Evolutionary conservation across 106 monocot species (phyloP), one percentile per base, ranked within the genome.

Genomic region (Vanilla planifolia): DNA sequence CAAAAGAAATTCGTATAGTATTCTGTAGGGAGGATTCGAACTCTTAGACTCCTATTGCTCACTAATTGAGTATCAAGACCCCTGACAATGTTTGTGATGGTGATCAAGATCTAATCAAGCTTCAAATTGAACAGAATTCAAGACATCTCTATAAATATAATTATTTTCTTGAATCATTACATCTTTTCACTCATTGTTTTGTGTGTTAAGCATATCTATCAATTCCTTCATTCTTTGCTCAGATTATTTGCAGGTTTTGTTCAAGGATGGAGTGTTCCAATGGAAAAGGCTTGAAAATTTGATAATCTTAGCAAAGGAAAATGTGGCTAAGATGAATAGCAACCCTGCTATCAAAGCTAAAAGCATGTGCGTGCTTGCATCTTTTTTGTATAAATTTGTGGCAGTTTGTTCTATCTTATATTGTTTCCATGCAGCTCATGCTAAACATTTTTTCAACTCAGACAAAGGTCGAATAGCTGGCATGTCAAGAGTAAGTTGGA

Each of bases 241-340:
- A 22, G 19, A 39, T 27, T 63, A 16, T 57, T 0, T 61, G 41
- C 51, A 96, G 96, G 96, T 92, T 42, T 64, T 98, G 50, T 98
- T 98, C 56, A 98, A 98, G 71, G 96, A 98, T 73, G 96, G 96
- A 48, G 56, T 79, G 7, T 98, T 98, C 65, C 96, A 98, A 74
- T 98, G 96, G 96, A 98, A 98, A 68, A 59, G 96, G 26, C 92
- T 98, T 71, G 96, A 98, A 69, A 98, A 98, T 60, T 84, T 98
- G 48, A 98, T 98, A 61, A 64, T 80, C 63, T 84, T 98, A 43
- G 96, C 96, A 1, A 98, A 98, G 70, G 92, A 98, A 75, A 98
- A 91, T 73, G 96, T 98, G 35, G 56, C 81, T 24, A 92, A 85
- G 60, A 98, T 85, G 92, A 98, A 74, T 58, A 35, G 65, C 36